Evolutionary conservation across 169 alveolate genomes (phyloP).

Genomic region (Neospora caninum): DNA sequence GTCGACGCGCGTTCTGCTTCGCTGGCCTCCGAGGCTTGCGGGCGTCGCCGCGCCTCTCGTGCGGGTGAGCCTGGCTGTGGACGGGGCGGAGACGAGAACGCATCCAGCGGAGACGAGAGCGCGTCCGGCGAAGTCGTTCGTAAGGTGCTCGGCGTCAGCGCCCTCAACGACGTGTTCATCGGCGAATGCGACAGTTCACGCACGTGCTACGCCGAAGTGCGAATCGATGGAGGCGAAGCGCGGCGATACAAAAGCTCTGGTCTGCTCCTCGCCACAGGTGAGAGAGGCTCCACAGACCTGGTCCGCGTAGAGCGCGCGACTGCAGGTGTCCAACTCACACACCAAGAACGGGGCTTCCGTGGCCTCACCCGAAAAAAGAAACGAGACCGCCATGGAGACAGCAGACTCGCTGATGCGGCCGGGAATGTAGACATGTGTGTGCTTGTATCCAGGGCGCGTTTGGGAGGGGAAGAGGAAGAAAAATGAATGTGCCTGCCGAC

Average conservation of each 20-base stretch:
- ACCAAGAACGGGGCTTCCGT: no score
- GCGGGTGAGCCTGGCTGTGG: neutral
- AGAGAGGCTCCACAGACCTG: no score
- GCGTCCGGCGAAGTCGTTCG: neutral
- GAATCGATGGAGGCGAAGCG: slow-evolving; percentile 37
- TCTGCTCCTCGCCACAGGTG: slow-evolving; percentile 66
- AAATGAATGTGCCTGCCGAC: no score
- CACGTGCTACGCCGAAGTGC: slow-evolving; percentile 63
- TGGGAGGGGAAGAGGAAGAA: no score
- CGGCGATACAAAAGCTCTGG: slow-evolving; percentile 69
- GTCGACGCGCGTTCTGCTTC: neutral
- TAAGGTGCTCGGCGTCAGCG: neutral
- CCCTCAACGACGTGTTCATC: slow-evolving; percentile 68
- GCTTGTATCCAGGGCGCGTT: no score
- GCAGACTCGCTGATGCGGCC: no score
- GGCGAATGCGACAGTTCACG: slow-evolving; percentile 48
- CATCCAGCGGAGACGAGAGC: neutral
- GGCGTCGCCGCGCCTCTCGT: neutral
- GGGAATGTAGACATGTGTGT: no score
- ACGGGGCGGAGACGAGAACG: neutral
- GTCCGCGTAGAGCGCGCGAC: no score
- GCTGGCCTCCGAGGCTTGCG: neutral
- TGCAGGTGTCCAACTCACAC: no score
- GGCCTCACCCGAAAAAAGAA: no score
- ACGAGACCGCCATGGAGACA: no score